phyloP scores from a whole-genome alignment of 2,329 filamentous ascomycete species.

The Trichoderma aggressivum region DNA sequence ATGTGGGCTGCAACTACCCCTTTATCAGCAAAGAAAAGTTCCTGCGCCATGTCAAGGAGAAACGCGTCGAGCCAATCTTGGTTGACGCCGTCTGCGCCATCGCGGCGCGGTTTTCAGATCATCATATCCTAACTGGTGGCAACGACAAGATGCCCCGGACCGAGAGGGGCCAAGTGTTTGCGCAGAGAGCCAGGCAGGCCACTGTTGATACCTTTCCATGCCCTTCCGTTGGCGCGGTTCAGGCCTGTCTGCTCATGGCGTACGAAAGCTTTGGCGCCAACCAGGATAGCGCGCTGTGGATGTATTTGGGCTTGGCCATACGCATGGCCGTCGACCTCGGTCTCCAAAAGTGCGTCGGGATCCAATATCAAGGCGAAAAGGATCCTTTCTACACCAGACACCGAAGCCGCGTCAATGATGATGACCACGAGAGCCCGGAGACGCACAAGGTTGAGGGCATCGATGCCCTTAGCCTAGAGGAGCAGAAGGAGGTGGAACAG shows the following conservation, averaged over 20 bases:
- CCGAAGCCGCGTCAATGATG: conserved; percentile 37
- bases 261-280: conserved; percentile 88
- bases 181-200: conserved; percentile 76
- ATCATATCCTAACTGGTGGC: conserved; percentile 46
- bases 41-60: conserved; percentile 72
- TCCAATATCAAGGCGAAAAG: conserved; percentile 57
- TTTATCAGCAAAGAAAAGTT: conserved; percentile 74
- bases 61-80: conserved; percentile 76
- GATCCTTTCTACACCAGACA: conserved; percentile 48
- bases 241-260: conserved; percentile 77
- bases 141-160: conserved; percentile 52
- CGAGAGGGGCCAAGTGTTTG: conserved; percentile 74
- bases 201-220: conserved; percentile 80
- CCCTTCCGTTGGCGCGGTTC: conserved; percentile 77
- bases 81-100: conserved; percentile 84
- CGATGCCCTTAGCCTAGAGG: conserved; percentile 43
- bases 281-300: conserved; percentile 87
- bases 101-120: conserved; percentile 74
- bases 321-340: conserved; percentile 78
- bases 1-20: conserved; percentile 81
- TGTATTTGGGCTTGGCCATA: conserved; percentile 86
- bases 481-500: conserved; percentile 67
- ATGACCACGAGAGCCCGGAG: conserved; percentile 37
- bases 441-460: conserved; percentile 39
- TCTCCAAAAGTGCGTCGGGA: conserved; percentile 75